These are phyloP conservation scores for Naganishia friedmannii DNA, from an alignment of 768 basidiomycete species.

Conservation along the genomic window DNA sequence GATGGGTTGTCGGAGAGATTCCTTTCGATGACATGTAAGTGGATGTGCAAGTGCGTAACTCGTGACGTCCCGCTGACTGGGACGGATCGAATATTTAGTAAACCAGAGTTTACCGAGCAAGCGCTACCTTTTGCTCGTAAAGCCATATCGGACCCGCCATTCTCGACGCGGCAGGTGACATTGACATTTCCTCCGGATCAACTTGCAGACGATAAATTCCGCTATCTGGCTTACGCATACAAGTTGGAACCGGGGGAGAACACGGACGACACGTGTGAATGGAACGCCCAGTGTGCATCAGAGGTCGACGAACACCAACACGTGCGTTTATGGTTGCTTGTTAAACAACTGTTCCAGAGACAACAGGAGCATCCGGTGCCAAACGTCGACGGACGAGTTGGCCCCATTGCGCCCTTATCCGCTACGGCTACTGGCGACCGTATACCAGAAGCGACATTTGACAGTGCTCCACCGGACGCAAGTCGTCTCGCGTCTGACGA, in stretches of 20 bases:
- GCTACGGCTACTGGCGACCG: slow-evolving; percentile 5
- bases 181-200: slow-evolving; percentile 36
- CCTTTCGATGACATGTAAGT: slow-evolving; percentile 52
- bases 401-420: not conserved
- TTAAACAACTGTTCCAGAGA: slow-evolving; percentile 18
- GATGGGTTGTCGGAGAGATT: slow-evolving; percentile 46
- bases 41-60: too few relatives aligned
- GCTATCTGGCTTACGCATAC: slow-evolving; percentile 46
- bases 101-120: slow-evolving; percentile 38
- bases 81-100: not conserved
- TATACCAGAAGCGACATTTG: not conserved
- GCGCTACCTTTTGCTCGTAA: slow-evolving; percentile 44
- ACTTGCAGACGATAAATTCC: slow-evolving; percentile 41
- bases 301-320: slow-evolving; percentile 9
- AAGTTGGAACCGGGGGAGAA: slow-evolving; percentile 36
- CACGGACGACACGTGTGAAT: slow-evolving; percentile 37
- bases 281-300: slow-evolving; percentile 37
- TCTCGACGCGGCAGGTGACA: slow-evolving; percentile 43
- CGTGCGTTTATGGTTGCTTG: slow-evolving; percentile 21
- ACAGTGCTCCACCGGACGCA: not conserved
- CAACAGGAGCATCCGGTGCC: slow-evolving; percentile 22
- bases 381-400: slow-evolving; percentile 7
- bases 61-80: too few relatives aligned
- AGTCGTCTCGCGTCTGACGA: not conserved
- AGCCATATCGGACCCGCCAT: slow-evolving; percentile 41